phyloP scores from a whole-genome alignment of 805 yeast genomes.

The Wickerhamomyces chambardii region DNA sequence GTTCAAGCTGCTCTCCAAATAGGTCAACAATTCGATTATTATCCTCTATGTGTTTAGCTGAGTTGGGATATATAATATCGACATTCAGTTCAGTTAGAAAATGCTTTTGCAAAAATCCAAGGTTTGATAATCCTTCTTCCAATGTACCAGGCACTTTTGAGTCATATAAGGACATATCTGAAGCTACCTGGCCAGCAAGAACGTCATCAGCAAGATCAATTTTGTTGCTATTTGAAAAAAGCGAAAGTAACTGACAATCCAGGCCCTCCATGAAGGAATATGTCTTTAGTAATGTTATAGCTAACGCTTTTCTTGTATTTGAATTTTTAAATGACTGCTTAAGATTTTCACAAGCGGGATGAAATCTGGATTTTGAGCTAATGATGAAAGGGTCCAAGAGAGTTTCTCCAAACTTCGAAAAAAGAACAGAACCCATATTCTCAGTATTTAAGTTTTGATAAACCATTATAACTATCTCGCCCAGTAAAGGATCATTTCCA shows the following conservation, averaged over 20 bases:
- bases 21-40: constrained; percentile 72
- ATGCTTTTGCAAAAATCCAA: constrained; percentile 49
- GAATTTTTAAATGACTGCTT: constrained; percentile 36
- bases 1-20: constrained; percentile 82
- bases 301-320: constrained; percentile 65
- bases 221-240: constrained; percentile 19
- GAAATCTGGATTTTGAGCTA: constrained; percentile 54
- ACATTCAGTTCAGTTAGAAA: constrained; percentile 42
- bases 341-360: constrained; percentile 72
- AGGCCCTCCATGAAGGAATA: constrained; percentile 44
- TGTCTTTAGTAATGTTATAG: constrained; percentile 62
- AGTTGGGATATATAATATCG: constrained; percentile 67
- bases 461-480: constrained; percentile 37
- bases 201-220: constrained; percentile 58
- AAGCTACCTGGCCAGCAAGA: constrained; percentile 74
- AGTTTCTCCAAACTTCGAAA: constrained; percentile 62
- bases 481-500: constrained; percentile 38
- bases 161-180: constrained; percentile 46
- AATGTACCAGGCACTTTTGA: constrained; percentile 44
- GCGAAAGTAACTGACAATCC: constrained; percentile 7
- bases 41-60: constrained; percentile 40
- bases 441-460: constrained; percentile 36
- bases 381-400: constrained; percentile 50
- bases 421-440: constrained; percentile 41
- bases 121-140: constrained; percentile 44